phyloP scores from a whole-genome alignment of 768 basidiomycete species.

The Kwoniella sp. region DNA sequence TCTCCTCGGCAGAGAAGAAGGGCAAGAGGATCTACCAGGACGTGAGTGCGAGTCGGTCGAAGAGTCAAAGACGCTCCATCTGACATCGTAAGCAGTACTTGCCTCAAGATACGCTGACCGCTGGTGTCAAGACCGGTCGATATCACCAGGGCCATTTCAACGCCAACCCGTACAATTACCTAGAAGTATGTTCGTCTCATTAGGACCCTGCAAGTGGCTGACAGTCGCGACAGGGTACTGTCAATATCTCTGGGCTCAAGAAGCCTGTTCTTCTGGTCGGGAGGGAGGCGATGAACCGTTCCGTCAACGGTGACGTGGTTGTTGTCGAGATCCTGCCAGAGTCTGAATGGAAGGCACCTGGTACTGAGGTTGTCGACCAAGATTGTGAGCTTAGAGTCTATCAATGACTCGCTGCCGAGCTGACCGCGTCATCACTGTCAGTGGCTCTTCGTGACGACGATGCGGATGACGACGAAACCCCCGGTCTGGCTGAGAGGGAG shows the following conservation, averaged over 20 bases:
- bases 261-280: conserved; percentile 82
- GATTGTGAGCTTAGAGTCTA: conserved; percentile 59
- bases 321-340: conserved; percentile 82
- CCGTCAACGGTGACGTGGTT: conserved; percentile 88
- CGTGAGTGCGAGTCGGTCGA: conserved; percentile 50
- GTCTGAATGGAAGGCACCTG: conserved; percentile 85
- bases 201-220: not conserved
- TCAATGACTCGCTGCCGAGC: not conserved
- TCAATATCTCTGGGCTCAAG: conserved; percentile 65
- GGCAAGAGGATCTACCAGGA: conserved; percentile 60
- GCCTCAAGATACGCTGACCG: conserved; percentile 63
- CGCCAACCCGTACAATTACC: conserved; percentile 90
- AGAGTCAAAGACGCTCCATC: not conserved
- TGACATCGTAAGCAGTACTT: conserved; percentile 80
- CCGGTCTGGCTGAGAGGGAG: conserved; percentile 53
- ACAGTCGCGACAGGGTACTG: conserved; percentile 61
- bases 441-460: conserved; percentile 82
- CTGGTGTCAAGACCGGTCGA: conserved; percentile 77
- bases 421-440: conserved; percentile 40
- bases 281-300: conserved; percentile 89
- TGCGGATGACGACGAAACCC: conserved; percentile 60
- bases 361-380: conserved; percentile 89
- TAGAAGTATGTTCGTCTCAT: conserved; percentile 61
- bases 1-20: conserved; percentile 35
- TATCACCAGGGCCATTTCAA: conserved; percentile 92